Conservation (phyloP, 1,284 basidiomycete genomes). For the Moesziomyces parantarcticus region DNA sequence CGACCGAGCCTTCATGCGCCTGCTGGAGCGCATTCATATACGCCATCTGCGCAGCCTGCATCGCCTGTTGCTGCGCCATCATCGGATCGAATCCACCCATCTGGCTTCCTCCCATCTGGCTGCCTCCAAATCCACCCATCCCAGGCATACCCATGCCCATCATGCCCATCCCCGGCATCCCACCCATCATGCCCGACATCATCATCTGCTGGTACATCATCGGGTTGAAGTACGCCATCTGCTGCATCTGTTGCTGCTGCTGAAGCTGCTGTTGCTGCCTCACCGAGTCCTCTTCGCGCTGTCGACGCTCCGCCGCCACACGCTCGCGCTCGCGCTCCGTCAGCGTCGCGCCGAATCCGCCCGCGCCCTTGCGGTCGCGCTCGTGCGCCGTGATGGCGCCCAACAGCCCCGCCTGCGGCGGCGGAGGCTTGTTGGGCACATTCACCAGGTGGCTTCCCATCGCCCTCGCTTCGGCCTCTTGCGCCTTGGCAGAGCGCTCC, state of each 20-base stretch:
- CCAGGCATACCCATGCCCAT: conserved; percentile 54
- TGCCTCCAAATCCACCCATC: conserved; percentile 14
- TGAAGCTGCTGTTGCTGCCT: conserved; percentile 85
- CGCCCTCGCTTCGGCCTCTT: conserved; percentile 91
- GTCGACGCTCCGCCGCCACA: conserved; percentile 72
- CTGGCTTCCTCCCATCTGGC: conserved; percentile 11
- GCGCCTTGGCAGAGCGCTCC: conserved; percentile 91
- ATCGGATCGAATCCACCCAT: conserved; percentile 48
- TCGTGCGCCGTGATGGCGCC: conserved; percentile 96
- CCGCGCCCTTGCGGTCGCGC: conserved; percentile 89
- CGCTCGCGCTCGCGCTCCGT: conserved; percentile 95
- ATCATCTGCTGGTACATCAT: conserved; percentile 69
- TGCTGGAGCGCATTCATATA: conserved; percentile 60
- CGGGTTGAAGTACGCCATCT: conserved; percentile 71
- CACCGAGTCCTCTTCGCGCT: conserved; percentile 89
- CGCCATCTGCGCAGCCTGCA: conserved; percentile 65
- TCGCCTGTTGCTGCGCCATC: conserved; percentile 61
- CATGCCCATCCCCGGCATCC: conserved; percentile 70
- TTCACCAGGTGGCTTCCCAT: conserved; percentile 89
- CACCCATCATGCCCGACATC: conserved; percentile 57
- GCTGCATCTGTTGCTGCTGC: conserved; percentile 77
- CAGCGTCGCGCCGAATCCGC: conserved; percentile 90
- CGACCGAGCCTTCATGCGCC: conserved; percentile 35
- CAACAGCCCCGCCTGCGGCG: conserved; percentile 92
- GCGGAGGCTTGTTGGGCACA: conserved; percentile 91